Base-by-base conservation (phyloP, 2,329 filamentous ascomycete species). In the Ophiostoma novo-ulmi region DNA sequence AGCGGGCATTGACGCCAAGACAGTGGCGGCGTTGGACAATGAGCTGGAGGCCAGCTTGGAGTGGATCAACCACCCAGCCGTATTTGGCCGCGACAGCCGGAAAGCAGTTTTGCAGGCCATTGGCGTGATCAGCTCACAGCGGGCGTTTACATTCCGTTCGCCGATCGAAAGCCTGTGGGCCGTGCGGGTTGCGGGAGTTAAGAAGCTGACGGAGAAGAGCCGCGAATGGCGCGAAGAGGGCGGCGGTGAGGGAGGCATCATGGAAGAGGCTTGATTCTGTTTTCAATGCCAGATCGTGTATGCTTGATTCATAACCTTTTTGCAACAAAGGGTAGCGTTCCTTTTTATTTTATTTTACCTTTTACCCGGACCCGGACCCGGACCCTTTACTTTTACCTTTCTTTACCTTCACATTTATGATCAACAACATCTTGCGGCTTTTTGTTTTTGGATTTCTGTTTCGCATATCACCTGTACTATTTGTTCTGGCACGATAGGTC, bases 31-130 rank as follows among this genome's bases (percentile, higher is more conserved):
- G 2, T 87, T 99, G 22, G 95, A 99, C 78, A 88, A 91, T 0
- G 95, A 99, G 79, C 86, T 99, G 44, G 93, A 97, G 78, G 88
- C 91, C 44, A 92, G 91, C 68, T 83, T 99, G 20, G 95, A 99
- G 80, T 99, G 95, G 95, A 98, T 99, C 80, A 93, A 91, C 78
- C 95, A 99, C 77, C 95, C 95, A 1, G 94, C 94, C 1, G 92
- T 98, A 1, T 99, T 99, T 78, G 90, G 91, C 10, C 89, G 95
- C 52, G 95, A 99, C 78, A 95, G 92, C 71, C 89, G 95, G 76
- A 99, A 99, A 82, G 93, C 94, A 5, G 94, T 99, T 1, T 84
- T 99, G 35, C 95, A 99, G 79, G 93, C 94, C 20, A 98, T 99
- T 75, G 94, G 95, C 7, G 94, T 98, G 73, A 97, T 99, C 75